Conservation (phyloP, 129 eudicot species). For the Silybum marianum region DNA sequence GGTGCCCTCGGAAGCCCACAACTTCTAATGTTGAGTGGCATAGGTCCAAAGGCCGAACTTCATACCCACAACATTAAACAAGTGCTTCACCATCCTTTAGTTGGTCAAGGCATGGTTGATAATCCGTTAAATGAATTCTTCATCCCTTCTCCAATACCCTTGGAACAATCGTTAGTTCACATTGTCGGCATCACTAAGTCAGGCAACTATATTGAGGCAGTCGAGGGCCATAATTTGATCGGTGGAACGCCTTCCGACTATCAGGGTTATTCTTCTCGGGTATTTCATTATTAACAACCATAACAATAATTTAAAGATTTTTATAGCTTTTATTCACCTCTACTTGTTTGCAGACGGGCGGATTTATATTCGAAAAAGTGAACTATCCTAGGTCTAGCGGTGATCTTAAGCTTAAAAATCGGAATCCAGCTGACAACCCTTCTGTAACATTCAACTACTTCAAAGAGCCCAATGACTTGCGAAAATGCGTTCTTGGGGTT, state of each 20-base stretch:
- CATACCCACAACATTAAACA: neutral
- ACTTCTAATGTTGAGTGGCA: neutral
- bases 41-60: neutral
- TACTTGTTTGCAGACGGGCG: neutral
- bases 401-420: neutral
- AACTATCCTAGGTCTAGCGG: neutral
- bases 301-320: neutral
- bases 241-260: too few species aligned
- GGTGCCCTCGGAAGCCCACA: neutral
- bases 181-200: neutral
- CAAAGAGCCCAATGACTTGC: neutral
- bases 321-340: neutral
- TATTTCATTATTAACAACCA: too few species aligned
- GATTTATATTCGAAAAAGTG: neutral
- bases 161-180: neutral
- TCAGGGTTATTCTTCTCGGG: too few species aligned
- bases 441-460: neutral
- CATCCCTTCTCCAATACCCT: neutral
- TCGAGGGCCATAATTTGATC: too few species aligned
- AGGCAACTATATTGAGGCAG: neutral
- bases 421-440: neutral
- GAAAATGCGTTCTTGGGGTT: neutral
- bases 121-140: neutral
- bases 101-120: neutral
- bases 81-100: neutral